These are phyloP conservation scores for Aspergillus hortae DNA, from an alignment of 2,329 filamentous ascomycete species.

Conservation along the genomic window DNA sequence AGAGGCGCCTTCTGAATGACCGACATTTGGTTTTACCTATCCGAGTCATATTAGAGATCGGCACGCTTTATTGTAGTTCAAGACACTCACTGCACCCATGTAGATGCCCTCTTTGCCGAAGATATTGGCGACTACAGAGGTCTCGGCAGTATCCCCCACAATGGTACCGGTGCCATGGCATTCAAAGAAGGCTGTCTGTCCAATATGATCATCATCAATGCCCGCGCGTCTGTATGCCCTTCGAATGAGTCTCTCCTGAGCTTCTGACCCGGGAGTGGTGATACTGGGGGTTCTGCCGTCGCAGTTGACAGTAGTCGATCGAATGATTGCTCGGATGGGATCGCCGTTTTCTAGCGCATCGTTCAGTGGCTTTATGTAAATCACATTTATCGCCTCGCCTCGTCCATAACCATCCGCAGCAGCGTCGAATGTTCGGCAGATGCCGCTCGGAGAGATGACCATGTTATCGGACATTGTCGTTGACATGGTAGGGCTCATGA, in stretches of 20 bases:
- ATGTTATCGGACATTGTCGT: conserved; percentile 28
- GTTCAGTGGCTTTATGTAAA: conserved; percentile 25
- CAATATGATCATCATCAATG: conserved; percentile 4
- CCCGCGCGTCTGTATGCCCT: conserved; percentile 6
- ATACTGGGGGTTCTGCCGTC: conserved; percentile 26
- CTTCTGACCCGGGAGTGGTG: conserved; percentile 11
- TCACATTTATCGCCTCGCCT: conserved; percentile 29
- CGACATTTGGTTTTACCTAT: conserved; percentile 26
- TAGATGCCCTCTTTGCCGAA: conserved; percentile 13
- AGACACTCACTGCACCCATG: conserved; percentile 14
- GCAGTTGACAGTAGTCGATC: conserved; percentile 25
- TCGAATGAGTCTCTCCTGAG: conserved; percentile 11
- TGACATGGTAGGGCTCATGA: conserved; percentile 26
- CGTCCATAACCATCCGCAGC: conserved; percentile 28
- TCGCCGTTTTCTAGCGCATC: conserved; percentile 26
- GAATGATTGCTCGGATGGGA: conserved; percentile 32
- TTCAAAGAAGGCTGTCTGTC: conserved; percentile 14
- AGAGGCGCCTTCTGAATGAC: conserved; percentile 25
- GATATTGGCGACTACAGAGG: conserved; percentile 13
- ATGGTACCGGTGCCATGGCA: conserved; percentile 19
- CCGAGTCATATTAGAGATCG: neutral
- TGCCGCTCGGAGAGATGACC: conserved; percentile 30
- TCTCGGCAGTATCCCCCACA: conserved; percentile 16
- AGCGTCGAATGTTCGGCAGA: conserved; percentile 23
- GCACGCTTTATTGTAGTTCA: neutral